These are phyloP conservation scores for Gentiana macrophylla DNA, from an alignment of 257 asterid species.

Conservation along the genomic window DNA sequence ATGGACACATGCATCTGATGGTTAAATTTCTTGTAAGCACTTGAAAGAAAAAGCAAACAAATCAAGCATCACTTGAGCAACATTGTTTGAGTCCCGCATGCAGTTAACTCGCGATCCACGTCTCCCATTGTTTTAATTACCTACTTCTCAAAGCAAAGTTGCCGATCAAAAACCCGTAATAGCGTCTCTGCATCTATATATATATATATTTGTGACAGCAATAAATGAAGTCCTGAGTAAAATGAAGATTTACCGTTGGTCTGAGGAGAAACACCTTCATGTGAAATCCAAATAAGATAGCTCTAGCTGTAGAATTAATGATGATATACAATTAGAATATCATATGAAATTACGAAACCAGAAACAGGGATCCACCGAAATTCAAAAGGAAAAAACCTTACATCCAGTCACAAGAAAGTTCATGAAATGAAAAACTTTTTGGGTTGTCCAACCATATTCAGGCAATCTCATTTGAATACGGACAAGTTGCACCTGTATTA, in stretches of 20 bases:
- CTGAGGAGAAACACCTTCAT: constrained; percentile 11
- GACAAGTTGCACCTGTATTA: constrained; percentile 21
- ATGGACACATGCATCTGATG: no score
- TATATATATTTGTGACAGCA: no score
- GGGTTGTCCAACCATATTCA: constrained; percentile 33
- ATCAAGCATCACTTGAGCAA: not conserved
- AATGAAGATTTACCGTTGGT: constrained; percentile 12
- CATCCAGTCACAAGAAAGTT: constrained; percentile 27
- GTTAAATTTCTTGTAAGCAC: not conserved
- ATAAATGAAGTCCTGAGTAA: not conserved
- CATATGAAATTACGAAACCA: not conserved
- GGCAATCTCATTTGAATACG: constrained; percentile 27
- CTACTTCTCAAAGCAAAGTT: not conserved
- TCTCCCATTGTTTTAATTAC: not conserved
- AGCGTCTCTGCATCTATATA: not conserved
- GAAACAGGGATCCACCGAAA: not conserved
- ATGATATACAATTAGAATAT: not conserved
- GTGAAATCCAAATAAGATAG: constrained; percentile 18
- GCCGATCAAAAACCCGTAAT: not conserved
- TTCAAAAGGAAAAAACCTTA: constrained; percentile 18
- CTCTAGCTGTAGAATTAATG: constrained; percentile 19
- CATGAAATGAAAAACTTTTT: constrained; percentile 35
- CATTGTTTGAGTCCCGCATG: not conserved
- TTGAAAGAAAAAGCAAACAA: not conserved
- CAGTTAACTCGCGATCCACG: not conserved